phyloP scores from a whole-genome alignment of 2,329 filamentous ascomycete genomes.

The Pezicula rhizophila region DNA sequence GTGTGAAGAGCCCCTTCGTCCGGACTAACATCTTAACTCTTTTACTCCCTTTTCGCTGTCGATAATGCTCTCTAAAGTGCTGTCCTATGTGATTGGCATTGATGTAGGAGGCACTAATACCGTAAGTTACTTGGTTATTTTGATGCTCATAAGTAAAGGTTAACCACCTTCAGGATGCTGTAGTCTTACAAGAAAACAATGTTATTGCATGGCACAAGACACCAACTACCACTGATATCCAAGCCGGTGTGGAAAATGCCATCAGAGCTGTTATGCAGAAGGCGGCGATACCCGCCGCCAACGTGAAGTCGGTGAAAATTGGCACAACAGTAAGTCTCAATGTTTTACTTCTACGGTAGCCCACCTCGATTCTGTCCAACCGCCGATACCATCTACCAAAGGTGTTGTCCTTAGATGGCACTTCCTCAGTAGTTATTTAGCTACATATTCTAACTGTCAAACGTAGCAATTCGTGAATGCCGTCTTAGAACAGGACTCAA shows the following conservation, averaged over 20 bases:
- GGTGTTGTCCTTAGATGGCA: too few species aligned
- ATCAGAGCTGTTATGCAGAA: conserved; percentile 36
- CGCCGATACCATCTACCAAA: conserved; percentile 14
- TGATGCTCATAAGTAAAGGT: neutral
- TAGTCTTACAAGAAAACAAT: conserved; percentile 19
- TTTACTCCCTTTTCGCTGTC: neutral
- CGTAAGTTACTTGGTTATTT: conserved; percentile 19
- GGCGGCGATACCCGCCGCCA: conserved; percentile 30
- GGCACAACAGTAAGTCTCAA: conserved; percentile 28
- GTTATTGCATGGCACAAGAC: conserved; percentile 40
- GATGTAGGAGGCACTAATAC: conserved; percentile 58
- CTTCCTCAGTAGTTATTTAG: neutral
- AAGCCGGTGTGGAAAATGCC: conserved; percentile 40
- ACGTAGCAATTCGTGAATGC: conserved; percentile 43
- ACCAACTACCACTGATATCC: conserved; percentile 43
- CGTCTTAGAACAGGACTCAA: conserved; percentile 42
- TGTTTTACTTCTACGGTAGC: conserved; percentile 41
- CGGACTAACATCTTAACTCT: neutral
- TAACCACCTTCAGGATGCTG: conserved; percentile 11
- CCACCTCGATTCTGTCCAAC: conserved; percentile 36
- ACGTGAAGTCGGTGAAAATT: conserved; percentile 42
- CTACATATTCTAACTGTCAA: neutral
- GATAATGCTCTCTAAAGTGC: conserved; percentile 16
- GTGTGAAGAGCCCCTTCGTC: neutral
- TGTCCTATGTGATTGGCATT: conserved; percentile 28